These are phyloP conservation scores for Populus hybrid DNA, from an alignment of 441 rosid genomes.

Conservation along the genomic window DNA sequence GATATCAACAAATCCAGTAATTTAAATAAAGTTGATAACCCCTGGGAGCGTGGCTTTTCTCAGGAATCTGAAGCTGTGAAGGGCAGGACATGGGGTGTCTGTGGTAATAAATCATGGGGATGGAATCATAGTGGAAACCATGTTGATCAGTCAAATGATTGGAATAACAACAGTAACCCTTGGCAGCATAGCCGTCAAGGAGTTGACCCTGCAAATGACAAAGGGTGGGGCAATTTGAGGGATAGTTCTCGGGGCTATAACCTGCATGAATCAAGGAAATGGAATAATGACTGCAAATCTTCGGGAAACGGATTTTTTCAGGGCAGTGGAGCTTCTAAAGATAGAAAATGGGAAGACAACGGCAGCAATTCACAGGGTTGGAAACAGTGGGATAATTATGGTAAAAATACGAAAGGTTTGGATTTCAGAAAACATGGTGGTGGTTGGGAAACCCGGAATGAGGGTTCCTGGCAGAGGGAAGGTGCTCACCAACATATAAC, in stretches of 20 bases:
- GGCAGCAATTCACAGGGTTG: conserved; percentile 3
- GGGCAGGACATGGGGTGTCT: conserved; percentile 32
- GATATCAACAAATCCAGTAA: conserved; percentile 5
- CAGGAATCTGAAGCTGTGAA: conserved; percentile 27
- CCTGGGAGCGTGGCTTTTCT: conserved; percentile 42
- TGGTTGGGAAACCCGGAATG: conserved; percentile 39
- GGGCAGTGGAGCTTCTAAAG: conserved; percentile 18
- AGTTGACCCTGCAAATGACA: conserved; percentile 18
- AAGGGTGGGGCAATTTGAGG: conserved; percentile 24
- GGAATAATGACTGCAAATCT: conserved; percentile 18
- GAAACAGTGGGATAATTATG: conserved; percentile 21
- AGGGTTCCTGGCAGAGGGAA: conserved; percentile 42
- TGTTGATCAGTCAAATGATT: conserved; percentile 13
- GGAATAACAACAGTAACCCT: conserved; percentile 19
- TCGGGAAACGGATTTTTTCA: conserved; percentile 22
- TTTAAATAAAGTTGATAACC: conserved; percentile 24
- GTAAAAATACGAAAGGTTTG: conserved; percentile 20
- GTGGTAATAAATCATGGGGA: conserved; percentile 32
- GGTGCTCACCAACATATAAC: conserved; percentile 27
- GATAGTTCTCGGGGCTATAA: conserved; percentile 26
- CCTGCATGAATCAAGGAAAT: conserved; percentile 18
- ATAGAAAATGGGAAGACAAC: conserved; percentile 29
- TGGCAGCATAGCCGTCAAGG: conserved; percentile 26
- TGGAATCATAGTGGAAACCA: conserved; percentile 15
- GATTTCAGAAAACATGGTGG: conserved; percentile 26